Conservation (phyloP, 371 early-diverging fungal species). For the Circinella umbellata region DNA sequence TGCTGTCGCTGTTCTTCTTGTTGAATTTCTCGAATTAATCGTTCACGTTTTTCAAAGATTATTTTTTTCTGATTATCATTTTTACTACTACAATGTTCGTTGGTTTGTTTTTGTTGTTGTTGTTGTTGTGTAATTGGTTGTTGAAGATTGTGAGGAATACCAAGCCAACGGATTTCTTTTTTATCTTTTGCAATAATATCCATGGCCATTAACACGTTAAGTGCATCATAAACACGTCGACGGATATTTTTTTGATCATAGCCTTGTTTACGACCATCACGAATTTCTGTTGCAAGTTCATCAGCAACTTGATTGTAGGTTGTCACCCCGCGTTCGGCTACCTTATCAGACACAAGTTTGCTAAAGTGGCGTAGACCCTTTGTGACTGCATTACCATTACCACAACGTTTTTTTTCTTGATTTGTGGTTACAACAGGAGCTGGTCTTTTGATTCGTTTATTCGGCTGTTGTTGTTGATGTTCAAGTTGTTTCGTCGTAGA, state of each 20-base stretch:
- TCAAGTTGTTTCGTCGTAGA: background rate
- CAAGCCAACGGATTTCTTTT: conserved; percentile 76
- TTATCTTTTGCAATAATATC: conserved; percentile 71
- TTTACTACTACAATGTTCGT: background rate
- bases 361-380: conserved; percentile 68
- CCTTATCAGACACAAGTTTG: conserved; percentile 69
- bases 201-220: conserved; percentile 81
- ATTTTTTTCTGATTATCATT: background rate
- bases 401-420: conserved; percentile 11
- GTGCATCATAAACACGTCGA: conserved; percentile 80
- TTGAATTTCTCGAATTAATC: conserved; percentile 15
- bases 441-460: background rate
- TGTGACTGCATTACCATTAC: conserved; percentile 24
- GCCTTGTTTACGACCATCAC: conserved; percentile 7
- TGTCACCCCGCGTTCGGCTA: conserved; percentile 61
- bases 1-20: conserved; percentile 21
- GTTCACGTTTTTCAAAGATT: background rate
- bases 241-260: conserved; percentile 80
- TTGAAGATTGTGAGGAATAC: conserved; percentile 43
- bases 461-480: background rate
- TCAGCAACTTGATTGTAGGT: conserved; percentile 66
- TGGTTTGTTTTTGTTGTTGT: background rate
- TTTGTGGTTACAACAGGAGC: background rate
- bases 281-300: conserved; percentile 31
- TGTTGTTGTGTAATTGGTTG: background rate